These are phyloP conservation scores for Raphanus hybrid DNA, from an alignment of 441 rosid species.

Conservation along the genomic window DNA sequence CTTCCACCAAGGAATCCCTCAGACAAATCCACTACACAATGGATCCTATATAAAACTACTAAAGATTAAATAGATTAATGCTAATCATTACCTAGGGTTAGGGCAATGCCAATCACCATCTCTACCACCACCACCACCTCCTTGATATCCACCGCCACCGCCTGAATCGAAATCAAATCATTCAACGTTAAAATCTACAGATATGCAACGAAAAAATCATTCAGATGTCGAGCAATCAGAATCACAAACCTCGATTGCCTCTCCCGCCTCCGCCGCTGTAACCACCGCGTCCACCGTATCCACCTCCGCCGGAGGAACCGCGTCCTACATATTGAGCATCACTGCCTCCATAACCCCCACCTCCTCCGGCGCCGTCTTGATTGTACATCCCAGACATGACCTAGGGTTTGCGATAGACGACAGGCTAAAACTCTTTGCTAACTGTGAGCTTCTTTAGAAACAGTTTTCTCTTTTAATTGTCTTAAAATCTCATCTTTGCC, in stretches of 20 bases:
- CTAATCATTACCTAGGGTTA: slow-evolving; percentile 66
- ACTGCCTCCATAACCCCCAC: slow-evolving; percentile 46
- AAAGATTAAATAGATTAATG: background rate
- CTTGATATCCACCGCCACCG: slow-evolving; percentile 70
- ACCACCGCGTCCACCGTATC: slow-evolving; percentile 53
- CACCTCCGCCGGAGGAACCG: background rate
- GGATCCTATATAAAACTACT: background rate
- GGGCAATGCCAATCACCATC: slow-evolving; percentile 98
- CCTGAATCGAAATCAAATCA: slow-evolving; percentile 28
- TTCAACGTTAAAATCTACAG: background rate
- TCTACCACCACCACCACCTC: slow-evolving; percentile 89
- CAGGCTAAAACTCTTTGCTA: slow-evolving; percentile 17
- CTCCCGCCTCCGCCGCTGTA: slow-evolving; percentile 54
- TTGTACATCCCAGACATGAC: slow-evolving; percentile 70
- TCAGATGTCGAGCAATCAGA: slow-evolving; percentile 51
- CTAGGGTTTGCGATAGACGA: slow-evolving; percentile 46
- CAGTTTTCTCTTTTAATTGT: background rate
- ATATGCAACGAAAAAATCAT: slow-evolving; percentile 14
- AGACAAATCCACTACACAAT: background rate
- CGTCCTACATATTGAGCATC: slow-evolving; percentile 34
- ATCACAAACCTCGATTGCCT: slow-evolving; percentile 64
- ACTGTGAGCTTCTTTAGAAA: background rate
- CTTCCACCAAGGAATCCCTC: background rate
- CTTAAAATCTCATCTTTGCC: too few species aligned
- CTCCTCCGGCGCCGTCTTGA: slow-evolving; percentile 60